A percentile compares a stretch with the other conserved stretches of the same genome.
These are phyloP conservation scores for Pinus albicaulis DNA, from an alignment of 75 land plant genomes.

Conservation along the genomic window DNA sequence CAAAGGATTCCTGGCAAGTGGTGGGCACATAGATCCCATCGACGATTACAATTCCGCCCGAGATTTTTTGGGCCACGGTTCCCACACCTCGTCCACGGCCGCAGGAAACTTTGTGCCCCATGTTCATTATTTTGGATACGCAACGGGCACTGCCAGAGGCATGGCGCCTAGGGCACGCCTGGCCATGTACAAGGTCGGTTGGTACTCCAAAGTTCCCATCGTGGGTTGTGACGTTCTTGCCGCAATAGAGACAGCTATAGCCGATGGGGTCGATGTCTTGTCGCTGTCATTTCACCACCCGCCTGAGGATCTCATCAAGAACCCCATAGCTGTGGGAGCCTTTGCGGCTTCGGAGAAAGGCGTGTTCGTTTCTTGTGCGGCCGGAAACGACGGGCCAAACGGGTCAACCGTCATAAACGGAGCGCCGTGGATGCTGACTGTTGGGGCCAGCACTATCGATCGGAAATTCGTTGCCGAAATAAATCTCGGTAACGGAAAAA, in stretches of 20 bases:
- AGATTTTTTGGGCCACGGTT: constrained; percentile 40
- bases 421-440: neutral
- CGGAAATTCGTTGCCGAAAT: neutral
- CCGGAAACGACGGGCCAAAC: neutral
- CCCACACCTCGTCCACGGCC: constrained; percentile 41
- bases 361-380: neutral
- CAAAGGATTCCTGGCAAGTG: neutral
- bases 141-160: constrained; percentile 33
- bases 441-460: neutral
- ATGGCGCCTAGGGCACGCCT: constrained; percentile 34
- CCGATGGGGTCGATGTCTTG: constrained; percentile 33
- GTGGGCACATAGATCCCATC: neutral
- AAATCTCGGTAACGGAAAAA: no score
- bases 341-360: neutral
- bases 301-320: no score
- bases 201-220: neutral
- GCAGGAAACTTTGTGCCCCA: constrained; percentile 19
- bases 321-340: no score
- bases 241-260: constrained; percentile 32
- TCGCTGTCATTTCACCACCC: neutral
- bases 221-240: constrained; percentile 45
- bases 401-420: neutral
- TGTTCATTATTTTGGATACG: constrained; percentile 31
- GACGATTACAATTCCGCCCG: constrained; percentile 18
- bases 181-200: constrained; percentile 30